Evolutionary conservation across 306 rosid genomes (phyloP).

Genomic region (Begonia peltatifolia): DNA sequence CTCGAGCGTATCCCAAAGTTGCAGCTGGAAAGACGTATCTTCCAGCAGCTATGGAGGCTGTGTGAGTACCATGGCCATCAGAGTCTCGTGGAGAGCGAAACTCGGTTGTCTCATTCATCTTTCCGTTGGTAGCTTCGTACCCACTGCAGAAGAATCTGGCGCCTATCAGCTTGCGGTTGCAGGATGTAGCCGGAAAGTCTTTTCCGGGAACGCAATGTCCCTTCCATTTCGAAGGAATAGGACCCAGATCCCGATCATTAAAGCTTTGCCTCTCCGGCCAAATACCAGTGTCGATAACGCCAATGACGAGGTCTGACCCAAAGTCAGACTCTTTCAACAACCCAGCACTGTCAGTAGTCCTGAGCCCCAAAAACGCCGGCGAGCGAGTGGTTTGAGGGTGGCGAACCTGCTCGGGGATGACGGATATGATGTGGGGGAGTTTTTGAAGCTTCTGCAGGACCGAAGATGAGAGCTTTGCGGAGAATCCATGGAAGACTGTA

Average conservation of each 20-base stretch:
- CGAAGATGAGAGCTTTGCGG: slow-evolving; percentile 45
- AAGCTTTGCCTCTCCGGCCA: slow-evolving; percentile 80
- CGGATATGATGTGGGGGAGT: slow-evolving; percentile 31
- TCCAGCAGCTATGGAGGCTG: slow-evolving; percentile 80
- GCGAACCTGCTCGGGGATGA: slow-evolving; percentile 71
- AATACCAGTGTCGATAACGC: slow-evolving; percentile 78
- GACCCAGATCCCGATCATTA: slow-evolving; percentile 48
- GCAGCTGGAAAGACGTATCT: slow-evolving; percentile 69
- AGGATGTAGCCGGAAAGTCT: slow-evolving; percentile 34
- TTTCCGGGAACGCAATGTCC: slow-evolving; percentile 45
- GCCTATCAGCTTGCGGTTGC: slow-evolving; percentile 74
- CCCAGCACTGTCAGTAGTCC: slow-evolving; percentile 45
- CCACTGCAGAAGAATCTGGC: slow-evolving; percentile 57
- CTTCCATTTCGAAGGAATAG: slow-evolving; percentile 68
- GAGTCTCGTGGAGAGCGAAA: slow-evolving; percentile 64
- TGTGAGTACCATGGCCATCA: slow-evolving; percentile 88
- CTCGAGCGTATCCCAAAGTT: slow-evolving; percentile 57
- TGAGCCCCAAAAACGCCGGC: slow-evolving; percentile 66
- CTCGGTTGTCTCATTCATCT: slow-evolving; percentile 61
- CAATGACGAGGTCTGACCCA: slow-evolving; percentile 87
- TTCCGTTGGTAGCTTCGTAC: slow-evolving; percentile 61
- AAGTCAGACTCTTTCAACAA: slow-evolving; percentile 70
- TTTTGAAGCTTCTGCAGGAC: slow-evolving; percentile 30
- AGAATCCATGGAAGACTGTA: slow-evolving; percentile 69
- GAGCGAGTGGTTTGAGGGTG: slow-evolving; percentile 71